Evolutionary conservation across 139 green algal genomes (phyloP).

Genomic region (Haematococcus sp.): DNA sequence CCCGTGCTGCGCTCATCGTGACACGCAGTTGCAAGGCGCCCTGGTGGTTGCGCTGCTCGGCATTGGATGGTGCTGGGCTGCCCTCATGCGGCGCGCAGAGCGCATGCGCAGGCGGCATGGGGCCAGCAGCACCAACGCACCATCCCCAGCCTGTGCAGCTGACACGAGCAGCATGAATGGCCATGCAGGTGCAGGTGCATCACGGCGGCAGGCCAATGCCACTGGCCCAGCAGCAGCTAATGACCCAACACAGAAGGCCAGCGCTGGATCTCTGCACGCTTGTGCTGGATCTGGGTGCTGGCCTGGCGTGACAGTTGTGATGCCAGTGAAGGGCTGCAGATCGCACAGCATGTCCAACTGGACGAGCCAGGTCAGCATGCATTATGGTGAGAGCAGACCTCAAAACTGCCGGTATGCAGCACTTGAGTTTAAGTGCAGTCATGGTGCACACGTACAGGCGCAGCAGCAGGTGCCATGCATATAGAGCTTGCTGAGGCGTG

Average conservation of each 20-base stretch:
- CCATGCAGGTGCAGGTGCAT: neutral
- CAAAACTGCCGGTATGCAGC: no score
- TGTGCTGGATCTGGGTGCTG: neutral
- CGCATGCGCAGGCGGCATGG: neutral
- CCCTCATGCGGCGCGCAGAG: conserved; percentile 6
- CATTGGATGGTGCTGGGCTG: conserved; percentile 10
- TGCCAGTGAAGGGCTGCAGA: conserved; percentile 68
- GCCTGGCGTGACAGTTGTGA: conserved; percentile 58
- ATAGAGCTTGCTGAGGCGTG: no score
- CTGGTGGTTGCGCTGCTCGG: conserved; percentile 17
- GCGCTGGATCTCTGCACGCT: neutral
- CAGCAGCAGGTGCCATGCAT: no score
- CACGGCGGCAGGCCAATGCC: neutral
- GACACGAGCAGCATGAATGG: neutral
- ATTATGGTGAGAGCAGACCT: conserved; percentile 44
- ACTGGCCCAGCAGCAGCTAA: no score
- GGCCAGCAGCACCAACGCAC: neutral
- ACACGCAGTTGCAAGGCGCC: neutral
- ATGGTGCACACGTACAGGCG: no score
- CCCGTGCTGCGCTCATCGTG: neutral
- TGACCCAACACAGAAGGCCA: neutral
- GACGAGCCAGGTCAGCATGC: conserved; percentile 48
- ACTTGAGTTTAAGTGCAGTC: neutral
- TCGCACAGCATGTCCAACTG: conserved; percentile 64
- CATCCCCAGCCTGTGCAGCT: neutral